Evolutionary conservation across 805 yeast genomes (phyloP).

Genomic region (Clavispora fructus): DNA sequence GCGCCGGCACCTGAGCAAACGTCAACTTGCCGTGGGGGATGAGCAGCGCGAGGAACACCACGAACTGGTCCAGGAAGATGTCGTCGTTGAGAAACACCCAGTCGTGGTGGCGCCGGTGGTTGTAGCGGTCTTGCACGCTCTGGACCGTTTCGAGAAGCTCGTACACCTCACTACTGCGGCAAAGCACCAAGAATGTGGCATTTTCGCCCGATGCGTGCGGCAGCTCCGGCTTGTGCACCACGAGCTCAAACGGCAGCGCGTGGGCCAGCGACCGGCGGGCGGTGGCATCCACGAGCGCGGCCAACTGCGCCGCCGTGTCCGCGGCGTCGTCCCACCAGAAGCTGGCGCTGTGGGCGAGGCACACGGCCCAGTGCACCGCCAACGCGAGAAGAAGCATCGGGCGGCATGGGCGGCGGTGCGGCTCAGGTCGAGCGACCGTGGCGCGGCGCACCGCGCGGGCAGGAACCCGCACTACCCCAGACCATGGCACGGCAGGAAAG

Average conservation of each 20-base stretch:
- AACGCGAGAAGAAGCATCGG: neutral
- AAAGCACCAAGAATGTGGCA: slow-evolving; percentile 67
- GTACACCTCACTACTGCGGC: slow-evolving; percentile 61
- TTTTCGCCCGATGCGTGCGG: slow-evolving; percentile 30
- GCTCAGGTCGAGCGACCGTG: no score
- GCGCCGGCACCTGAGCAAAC: slow-evolving; percentile 56
- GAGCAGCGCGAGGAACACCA: slow-evolving; percentile 37
- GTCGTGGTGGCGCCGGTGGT: slow-evolving; percentile 57
- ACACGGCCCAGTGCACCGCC: no score
- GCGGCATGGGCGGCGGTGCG: no score
- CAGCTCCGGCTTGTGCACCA: neutral
- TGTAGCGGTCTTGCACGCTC: slow-evolving; percentile 63
- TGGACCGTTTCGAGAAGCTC: slow-evolving; percentile 54
- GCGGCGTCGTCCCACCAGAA: neutral
- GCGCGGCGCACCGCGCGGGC: no score
- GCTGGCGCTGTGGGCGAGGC: neutral
- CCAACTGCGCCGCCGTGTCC: neutral
- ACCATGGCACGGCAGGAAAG: no score
- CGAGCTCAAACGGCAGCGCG: neutral
- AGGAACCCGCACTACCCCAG: no score
- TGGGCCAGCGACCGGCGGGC: neutral
- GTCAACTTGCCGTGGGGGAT: slow-evolving; percentile 53
- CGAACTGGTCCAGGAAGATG: slow-evolving; percentile 56
- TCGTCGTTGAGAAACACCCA: slow-evolving; percentile 77
- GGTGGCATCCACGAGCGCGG: neutral